Base-by-base conservation (phyloP, 768 basidiomycete species). In the Rhizopogon vinicolor region DNA sequence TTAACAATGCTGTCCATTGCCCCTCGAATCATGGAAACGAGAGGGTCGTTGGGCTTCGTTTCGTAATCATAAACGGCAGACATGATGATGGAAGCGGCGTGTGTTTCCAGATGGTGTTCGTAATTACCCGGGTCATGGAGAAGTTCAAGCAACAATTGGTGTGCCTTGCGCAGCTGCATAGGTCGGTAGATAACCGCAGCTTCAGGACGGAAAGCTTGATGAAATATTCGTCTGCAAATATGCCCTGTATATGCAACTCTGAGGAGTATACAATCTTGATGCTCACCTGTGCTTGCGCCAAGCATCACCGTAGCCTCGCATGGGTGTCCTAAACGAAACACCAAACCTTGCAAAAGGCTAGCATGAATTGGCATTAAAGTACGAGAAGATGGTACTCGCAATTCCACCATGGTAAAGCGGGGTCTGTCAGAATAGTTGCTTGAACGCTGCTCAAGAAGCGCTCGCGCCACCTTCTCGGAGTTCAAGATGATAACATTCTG, bases 401-500 rank as follows among this genome's bases (percentile, higher is more conserved):
- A 50, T 48, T 75, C 71, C 19, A 72, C 58, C 70, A 76, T 76
- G 22, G 71, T 66, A 48, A 59, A 53, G 4, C 37, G 53, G 62
- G 74, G 74, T 14, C 78, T 60, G 25, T 71, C 74, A 12, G 77
- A 77, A 55, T 77, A 79, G 22, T 71, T 74, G 43, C 60, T 58
- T 31, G 74, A 67, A n/a, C 76, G 68, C 51, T 73, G 75, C 58
- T 79, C 75, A 14, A 79, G 68, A 4, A 79, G 66, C 31, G 77
- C 77, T 12, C 63, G 56, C 8, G 72, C 68, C 12, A 68, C 72
- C 44, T 65, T 56, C 29, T 69, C 68, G 25, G 77, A 72, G 55
- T 77, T 78, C 3, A 79, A 62, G 37, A 78, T 62, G 29, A 78
- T 61, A 19, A 79, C 67, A 6, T 74, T 73, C 51, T 77, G 75